Evolutionary conservation across 306 rosid genomes (phyloP), one percentile per base, ranked within the genome.

Genomic region (Echinosophora koreensis): DNA sequence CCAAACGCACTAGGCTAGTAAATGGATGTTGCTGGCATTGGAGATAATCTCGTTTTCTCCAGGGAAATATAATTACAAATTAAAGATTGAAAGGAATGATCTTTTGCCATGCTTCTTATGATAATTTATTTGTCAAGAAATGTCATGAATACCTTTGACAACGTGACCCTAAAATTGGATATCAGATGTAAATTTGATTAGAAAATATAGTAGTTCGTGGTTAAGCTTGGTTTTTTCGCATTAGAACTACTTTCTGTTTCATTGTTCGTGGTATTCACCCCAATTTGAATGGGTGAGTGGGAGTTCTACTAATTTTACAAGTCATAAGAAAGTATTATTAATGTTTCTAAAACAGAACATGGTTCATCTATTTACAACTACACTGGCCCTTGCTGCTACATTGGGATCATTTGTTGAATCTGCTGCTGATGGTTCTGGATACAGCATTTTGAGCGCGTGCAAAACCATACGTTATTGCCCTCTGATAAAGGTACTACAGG

Each of bases 401-500:
- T 86, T 27, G 86, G 57, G 12, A 81, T 71, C 37, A 65, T 52
- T 9, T 82, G 77, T 49, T 81, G 86, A 81, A 85, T 69, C 59
- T 83, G 82, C 3, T 74, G 84, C 12, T 78, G 79, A 12, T 18
- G 86, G 22, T 76, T 82, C 16, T 64, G 83, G 51, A 84, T 42
- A 41, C 62, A 84, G 86, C 90, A 84, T 13, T 75, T 80, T 83
- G 73, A 76, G 15, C 67, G 78, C 0, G 93, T 73, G 83, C 90
- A 87, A 35, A 87, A 74, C 65, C 83, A 32, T 6, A 8, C 17
- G 5, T 73, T 46, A 13, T 13, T 47, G 7, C 76, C 81, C 37
- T 71, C 83, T 3, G 86, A 30, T 30, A 87, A 51, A 11, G 97
- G 97, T 2, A 89, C 71, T 17, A 91, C 67, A 0, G 98, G 97